Evolutionary conservation across 2,329 filamentous ascomycete genomes (phyloP).

Genomic region (Hymenotorrendiella dingleyae): DNA sequence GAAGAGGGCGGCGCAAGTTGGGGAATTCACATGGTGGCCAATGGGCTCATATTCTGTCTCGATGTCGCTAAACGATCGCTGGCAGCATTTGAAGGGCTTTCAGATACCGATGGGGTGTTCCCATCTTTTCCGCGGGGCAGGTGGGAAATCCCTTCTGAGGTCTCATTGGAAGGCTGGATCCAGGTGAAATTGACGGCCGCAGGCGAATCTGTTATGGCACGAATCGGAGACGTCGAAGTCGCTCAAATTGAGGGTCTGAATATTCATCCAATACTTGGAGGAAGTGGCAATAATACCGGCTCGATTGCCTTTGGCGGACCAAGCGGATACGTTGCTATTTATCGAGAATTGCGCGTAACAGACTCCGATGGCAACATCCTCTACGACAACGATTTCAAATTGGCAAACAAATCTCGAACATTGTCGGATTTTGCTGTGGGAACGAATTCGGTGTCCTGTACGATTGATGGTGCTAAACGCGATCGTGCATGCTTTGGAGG

Average conservation of each 20-base stretch:
- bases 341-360: constrained; percentile 11
- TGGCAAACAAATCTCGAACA: constrained; percentile 11
- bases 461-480: constrained; percentile 49
- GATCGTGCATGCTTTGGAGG: constrained; percentile 55
- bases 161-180: constrained; percentile 11
- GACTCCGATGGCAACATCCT: constrained; percentile 7
- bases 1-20: constrained; percentile 19
- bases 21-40: constrained; percentile 22
- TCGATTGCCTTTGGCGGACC: constrained; percentile 22
- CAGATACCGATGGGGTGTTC: constrained; percentile 16
- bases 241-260: constrained; percentile 8
- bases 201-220: constrained; percentile 5
- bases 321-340: constrained; percentile 10
- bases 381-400: constrained; percentile 13
- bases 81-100: constrained; percentile 17
- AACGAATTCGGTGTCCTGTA: constrained; percentile 17
- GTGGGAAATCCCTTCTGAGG: constrained; percentile 9
- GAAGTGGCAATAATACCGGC: constrained; percentile 18
- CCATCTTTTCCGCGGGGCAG: constrained; percentile 11
- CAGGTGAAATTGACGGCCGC: constrained; percentile 7
- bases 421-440: constrained; percentile 18
- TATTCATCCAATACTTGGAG: constrained; percentile 17
- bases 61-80: constrained; percentile 12
- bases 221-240: constrained; percentile 9
- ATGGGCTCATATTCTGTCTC: constrained; percentile 19